Conservation (phyloP, 1,284 basidiomycete species). For the Rhodotorula sp. region DNA sequence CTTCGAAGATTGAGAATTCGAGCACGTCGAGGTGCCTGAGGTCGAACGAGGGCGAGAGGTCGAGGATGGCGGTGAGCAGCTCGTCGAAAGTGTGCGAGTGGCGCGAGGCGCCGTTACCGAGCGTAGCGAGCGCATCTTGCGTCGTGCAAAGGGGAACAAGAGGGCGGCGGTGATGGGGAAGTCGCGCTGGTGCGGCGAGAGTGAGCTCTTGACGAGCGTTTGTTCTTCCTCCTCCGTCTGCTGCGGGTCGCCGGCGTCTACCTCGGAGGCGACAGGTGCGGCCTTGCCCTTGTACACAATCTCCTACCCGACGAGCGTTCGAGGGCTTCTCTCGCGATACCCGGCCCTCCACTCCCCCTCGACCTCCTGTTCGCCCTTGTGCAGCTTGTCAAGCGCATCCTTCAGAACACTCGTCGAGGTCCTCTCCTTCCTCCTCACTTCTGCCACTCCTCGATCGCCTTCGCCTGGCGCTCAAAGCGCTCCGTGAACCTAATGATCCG, state of each 20-base stretch:
- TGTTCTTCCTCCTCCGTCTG: not conserved
- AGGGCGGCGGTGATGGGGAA: slow-evolving; percentile 11
- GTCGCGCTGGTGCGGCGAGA: not conserved
- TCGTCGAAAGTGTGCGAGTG: not conserved
- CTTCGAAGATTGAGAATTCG: slow-evolving; percentile 6
- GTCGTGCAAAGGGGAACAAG: not conserved
- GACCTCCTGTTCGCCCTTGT: too few species aligned
- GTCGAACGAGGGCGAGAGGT: not conserved
- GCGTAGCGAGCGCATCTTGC: not conserved
- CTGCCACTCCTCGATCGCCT: not conserved
- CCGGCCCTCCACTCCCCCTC: slow-evolving; percentile 1
- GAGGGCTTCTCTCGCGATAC: not conserved
- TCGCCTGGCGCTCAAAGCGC: slow-evolving; percentile 1
- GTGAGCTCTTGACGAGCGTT: slow-evolving; percentile 1
- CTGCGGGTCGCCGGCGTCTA: not conserved
- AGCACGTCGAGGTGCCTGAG: not conserved
- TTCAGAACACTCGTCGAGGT: not conserved
- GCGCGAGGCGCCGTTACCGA: not conserved
- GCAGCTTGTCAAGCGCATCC: not conserved
- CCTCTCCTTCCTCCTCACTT: not conserved
- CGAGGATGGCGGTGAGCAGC: not conserved
- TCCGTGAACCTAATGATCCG: not conserved
- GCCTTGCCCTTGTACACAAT: not conserved
- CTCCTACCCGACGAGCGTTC: slow-evolving; percentile 2
- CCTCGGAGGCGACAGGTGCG: not conserved